Conservation (phyloP, 371 early-diverging fungal species). For the Mucor circinelloides region DNA sequence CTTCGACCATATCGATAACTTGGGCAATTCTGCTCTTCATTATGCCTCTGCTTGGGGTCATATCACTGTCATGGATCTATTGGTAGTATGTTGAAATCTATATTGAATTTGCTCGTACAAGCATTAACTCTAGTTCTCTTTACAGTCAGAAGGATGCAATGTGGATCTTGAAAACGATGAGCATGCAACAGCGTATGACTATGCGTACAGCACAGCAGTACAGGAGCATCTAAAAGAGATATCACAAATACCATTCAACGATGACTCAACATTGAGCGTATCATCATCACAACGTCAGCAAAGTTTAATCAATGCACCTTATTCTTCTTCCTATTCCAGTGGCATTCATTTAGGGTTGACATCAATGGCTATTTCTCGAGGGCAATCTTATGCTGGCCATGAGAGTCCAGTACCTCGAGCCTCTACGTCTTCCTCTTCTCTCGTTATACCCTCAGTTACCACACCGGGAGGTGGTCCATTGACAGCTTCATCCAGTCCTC, state of each 20-base stretch:
- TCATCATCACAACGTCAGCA: conserved; percentile 36
- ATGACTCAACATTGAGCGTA: conserved; percentile 39
- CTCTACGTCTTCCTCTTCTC: conserved; percentile 49
- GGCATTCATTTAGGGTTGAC: conserved; percentile 23
- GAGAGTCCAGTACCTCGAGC: conserved; percentile 50
- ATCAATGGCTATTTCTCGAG: conserved; percentile 36
- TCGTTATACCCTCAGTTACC: conserved; percentile 16
- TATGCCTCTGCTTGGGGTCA: conserved; percentile 58
- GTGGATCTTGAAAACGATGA: conserved; percentile 45
- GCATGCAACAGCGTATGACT: conserved; percentile 45
- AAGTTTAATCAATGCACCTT: conserved; percentile 30
- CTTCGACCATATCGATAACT: conserved; percentile 56
- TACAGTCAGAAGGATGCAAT: conserved; percentile 50
- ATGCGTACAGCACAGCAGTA: conserved; percentile 46
- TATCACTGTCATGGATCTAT: conserved; percentile 46
- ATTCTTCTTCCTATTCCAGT: conserved; percentile 37
- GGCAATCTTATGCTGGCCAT: conserved; percentile 35
- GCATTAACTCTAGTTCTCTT: neutral
- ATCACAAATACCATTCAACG: conserved; percentile 37
- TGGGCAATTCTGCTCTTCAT: conserved; percentile 55
- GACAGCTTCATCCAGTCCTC: conserved; percentile 22
- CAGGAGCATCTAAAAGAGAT: conserved; percentile 48
- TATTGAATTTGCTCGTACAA: neutral
- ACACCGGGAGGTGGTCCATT: neutral
- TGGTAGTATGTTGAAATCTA: conserved; percentile 34